These are phyloP conservation scores for Gnomoniopsis smithogilvyi DNA, from an alignment of 2,329 filamentous ascomycete genomes.

Conservation along the genomic window DNA sequence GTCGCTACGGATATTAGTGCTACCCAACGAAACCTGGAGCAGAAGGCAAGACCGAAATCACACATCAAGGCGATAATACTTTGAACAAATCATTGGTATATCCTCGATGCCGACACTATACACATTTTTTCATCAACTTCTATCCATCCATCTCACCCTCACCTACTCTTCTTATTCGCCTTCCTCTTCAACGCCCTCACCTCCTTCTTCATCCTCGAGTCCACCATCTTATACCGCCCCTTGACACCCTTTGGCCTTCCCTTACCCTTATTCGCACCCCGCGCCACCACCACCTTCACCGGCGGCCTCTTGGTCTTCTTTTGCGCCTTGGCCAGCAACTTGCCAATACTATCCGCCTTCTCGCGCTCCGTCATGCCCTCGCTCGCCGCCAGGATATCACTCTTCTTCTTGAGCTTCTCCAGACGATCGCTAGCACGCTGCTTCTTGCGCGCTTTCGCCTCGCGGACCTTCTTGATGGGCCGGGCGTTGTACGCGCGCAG, in stretches of 20 bases:
- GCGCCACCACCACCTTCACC: slow-evolving; percentile 86
- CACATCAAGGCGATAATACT: too few species aligned
- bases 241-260: slow-evolving; percentile 18
- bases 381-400: slow-evolving; percentile 81
- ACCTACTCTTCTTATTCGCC: slow-evolving; percentile 65
- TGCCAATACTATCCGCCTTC: slow-evolving; percentile 81
- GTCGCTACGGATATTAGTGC: too few species aligned
- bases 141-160: slow-evolving; percentile 13
- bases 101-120: too few species aligned
- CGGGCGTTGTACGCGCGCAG: slow-evolving; percentile 86
- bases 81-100: too few species aligned
- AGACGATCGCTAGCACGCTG: slow-evolving; percentile 86
- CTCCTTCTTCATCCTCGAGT: slow-evolving; percentile 95
- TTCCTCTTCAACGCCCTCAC: slow-evolving; percentile 79
- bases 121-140: neutral
- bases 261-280: slow-evolving; percentile 47
- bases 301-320: slow-evolving; percentile 84
- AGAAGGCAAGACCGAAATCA: too few species aligned
- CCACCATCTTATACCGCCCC: slow-evolving; percentile 86
- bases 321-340: slow-evolving; percentile 74
- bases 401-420: slow-evolving; percentile 97
- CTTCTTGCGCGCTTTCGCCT: slow-evolving; percentile 96
- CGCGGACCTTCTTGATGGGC: slow-evolving; percentile 98
- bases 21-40: too few species aligned
- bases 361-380: slow-evolving; percentile 95